Base-by-base conservation (phyloP, 768 basidiomycete species). In the Coprinellus micaceus region DNA sequence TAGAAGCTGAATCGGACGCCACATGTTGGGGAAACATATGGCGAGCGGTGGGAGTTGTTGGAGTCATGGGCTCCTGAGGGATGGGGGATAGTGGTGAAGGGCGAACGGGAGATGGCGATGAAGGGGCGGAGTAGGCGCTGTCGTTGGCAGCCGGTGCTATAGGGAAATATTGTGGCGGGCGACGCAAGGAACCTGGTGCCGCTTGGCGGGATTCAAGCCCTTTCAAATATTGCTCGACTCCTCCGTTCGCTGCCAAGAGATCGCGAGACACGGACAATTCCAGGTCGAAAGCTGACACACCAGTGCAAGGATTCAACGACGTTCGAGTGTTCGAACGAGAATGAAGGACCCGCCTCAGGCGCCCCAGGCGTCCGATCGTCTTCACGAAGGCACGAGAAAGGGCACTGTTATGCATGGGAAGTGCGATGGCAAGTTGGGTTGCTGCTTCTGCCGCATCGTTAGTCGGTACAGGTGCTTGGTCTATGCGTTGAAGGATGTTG, bases 331-430 rank as follows among this genome's bases (percentile, higher is more conserved):
- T 67, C 61, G 71, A 64, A 24, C 74, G 68, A 2, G 79, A 71
- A 61, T 88, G 85, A 51, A 94, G 68, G 26, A 89, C 90, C 5
- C 92, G 83, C 64, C 81, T 89, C 89, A 92, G 89, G 10, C 88
- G 76, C 1, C 92, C 92, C 17, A 95, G 71, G 4, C 88, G 81
- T 4, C 92, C 90, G 26, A 94, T 85, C 2, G 92, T 92, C 70
- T 84, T 88, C 52, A 89, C 85, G 46, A 94, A 81, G 11, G 81
- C 89, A 1, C 90, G 81, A 0, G 89, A 90, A 15, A 94, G 73
- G 0, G 85, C 76, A 62, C 77, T 83, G 52, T 87, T 83, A 25
- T 82, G 82, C 37, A 77, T 73, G 1, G 84, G 80, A 12, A 84
- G 71, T 6, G 78, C 64, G 1, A 76, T 69, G 6, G 80, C 67